These are phyloP conservation scores for Trichaptum fuscoviolaceum DNA, from an alignment of 768 basidiomycete genomes.

Conservation along the genomic window DNA sequence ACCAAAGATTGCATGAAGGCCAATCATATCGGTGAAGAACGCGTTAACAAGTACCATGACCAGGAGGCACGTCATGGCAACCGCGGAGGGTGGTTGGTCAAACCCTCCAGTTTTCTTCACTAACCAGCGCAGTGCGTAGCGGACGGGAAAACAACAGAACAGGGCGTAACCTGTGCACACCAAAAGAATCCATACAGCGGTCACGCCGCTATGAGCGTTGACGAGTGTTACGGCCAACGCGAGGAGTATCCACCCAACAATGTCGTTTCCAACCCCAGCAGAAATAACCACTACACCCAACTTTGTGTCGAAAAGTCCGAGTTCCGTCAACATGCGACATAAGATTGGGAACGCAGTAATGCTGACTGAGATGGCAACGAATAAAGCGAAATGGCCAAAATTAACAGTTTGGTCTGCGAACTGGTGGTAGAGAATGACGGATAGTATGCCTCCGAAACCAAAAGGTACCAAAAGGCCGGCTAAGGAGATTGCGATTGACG, in stretches of 20 bases:
- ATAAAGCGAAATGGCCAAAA: constrained; percentile 41
- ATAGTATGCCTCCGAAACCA: constrained; percentile 35
- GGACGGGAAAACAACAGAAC: constrained; percentile 30
- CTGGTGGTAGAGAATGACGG: constrained; percentile 35
- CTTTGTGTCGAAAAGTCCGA: constrained; percentile 36
- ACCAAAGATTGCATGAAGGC: not conserved
- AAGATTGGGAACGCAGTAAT: constrained; percentile 21
- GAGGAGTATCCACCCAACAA: constrained; percentile 27
- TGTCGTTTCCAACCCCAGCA: constrained; percentile 34
- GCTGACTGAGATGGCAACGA: constrained; percentile 36
- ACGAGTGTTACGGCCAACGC: constrained; percentile 34
- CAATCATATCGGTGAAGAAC: constrained; percentile 39
- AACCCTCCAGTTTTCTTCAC: constrained; percentile 28
- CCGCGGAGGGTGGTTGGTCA: constrained; percentile 33
- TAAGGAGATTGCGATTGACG: constrained; percentile 23
- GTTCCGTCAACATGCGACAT: constrained; percentile 34
- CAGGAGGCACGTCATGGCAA: constrained; percentile 35
- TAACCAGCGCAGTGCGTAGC: constrained; percentile 28
- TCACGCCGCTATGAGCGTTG: constrained; percentile 32
- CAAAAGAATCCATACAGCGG: constrained; percentile 39
- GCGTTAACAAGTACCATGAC: constrained; percentile 36
- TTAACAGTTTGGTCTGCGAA: constrained; percentile 26
- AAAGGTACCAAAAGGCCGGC: constrained; percentile 39
- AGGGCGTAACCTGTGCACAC: constrained; percentile 34
- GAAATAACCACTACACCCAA: constrained; percentile 40